Base-by-base conservation (phyloP, 2,329 filamentous ascomycete genomes). In the Pseudonectria buxi region DNA sequence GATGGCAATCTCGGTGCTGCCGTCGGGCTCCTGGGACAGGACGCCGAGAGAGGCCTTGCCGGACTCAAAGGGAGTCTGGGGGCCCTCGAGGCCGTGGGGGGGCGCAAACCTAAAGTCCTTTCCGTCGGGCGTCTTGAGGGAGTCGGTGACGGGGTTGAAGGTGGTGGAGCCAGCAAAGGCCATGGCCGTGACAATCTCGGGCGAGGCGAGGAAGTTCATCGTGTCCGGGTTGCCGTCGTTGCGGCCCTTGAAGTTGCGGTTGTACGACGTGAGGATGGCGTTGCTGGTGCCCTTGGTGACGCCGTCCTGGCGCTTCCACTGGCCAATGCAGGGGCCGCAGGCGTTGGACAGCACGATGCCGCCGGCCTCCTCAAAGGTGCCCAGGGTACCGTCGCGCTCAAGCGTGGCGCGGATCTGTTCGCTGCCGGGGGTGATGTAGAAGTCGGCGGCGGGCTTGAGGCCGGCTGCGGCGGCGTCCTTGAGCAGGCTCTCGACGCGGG, bases 141-240 rank as follows among this genome's bases (percentile, higher is more conserved):
- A 73, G 63, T 98, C 92, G 10, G 86, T 94, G 62, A 95, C 76
- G 18, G 92, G 92, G 68, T 98, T 96, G 72, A 98, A 98, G 31
- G 86, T 92, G 14, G 90, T 96, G 35, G 76, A 79, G 35, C 92
- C 92, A 28, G 89, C 83, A 64, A 94, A 98, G 10, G 86, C 78
- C 81, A 98, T 90, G 33, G 92, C 92, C 4, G 92, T 96, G 44
- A 98, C 92, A 39, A 98, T 78, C 64, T 98, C 92, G 6, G 92
- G 92, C 0, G 89, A 95, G 9, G 92, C 90, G 34, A 98, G 76
- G 68, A 98, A 98, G 72, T 96, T 98, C 89, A 96, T 95, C 7
- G 92, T 98, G 28, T 83, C 81, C 14, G 86, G 81, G 69, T 98
- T 98, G 44, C 92, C 92, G 57, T 98, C 92, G 61, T 98, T 98